These are phyloP conservation scores for Ciborinia camelliae DNA, from an alignment of 2,329 filamentous ascomycete genomes.

Conservation along the genomic window DNA sequence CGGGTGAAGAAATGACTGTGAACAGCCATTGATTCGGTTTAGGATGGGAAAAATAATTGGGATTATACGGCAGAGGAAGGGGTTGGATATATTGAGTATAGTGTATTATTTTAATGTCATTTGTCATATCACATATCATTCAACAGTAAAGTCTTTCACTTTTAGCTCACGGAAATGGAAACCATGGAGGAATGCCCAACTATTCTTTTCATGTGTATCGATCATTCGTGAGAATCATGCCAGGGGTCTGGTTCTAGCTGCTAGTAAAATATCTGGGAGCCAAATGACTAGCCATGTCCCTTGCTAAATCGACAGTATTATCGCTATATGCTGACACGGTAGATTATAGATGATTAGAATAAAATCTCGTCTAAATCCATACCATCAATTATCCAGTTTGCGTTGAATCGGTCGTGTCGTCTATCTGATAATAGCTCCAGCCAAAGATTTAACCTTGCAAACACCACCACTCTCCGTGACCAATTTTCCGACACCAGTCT, in stretches of 20 bases:
- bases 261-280: background rate
- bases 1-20: background rate
- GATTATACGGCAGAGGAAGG: background rate
- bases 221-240: background rate
- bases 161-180: background rate
- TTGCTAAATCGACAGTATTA: background rate
- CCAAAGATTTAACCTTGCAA: conserved; percentile 79
- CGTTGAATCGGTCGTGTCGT: background rate
- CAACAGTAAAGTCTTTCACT: no score
- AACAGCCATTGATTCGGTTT: background rate
- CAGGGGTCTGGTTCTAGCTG: background rate
- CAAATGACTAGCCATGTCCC: background rate
- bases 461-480: conserved; percentile 73
- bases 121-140: background rate
- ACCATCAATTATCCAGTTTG: background rate
- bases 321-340: background rate
- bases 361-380: background rate
- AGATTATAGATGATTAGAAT: background rate
- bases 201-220: background rate
- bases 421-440: conserved; percentile 79
- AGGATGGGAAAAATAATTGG: conserved; percentile 1
- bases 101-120: background rate
- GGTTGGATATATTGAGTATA: background rate
- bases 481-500: conserved; percentile 55
- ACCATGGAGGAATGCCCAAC: background rate